Evolutionary conservation across 768 basidiomycete species (phyloP).

Genomic region (Myochromella boudieri): DNA sequence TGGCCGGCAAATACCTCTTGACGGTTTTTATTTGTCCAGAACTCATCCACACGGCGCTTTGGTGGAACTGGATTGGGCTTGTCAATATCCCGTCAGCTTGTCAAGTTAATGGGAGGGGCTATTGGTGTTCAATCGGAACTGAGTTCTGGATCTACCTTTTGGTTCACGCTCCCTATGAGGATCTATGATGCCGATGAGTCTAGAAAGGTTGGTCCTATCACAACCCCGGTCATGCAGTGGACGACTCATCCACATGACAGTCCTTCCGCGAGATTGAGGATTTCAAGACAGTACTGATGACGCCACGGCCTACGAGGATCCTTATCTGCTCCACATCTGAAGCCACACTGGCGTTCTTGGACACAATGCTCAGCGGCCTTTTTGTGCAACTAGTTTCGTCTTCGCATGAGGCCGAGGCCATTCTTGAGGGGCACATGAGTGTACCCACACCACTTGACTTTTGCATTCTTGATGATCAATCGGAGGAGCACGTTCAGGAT

Average conservation of each 20-base stretch:
- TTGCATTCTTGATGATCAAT: conserved; percentile 66
- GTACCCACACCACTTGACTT: conserved; percentile 51
- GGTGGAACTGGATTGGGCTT: conserved; percentile 79
- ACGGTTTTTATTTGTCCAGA: conserved; percentile 26
- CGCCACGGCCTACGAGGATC: conserved; percentile 45
- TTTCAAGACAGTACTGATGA: conserved; percentile 46
- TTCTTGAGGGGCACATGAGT: conserved; percentile 32
- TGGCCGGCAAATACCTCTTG: background rate
- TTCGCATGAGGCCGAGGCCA: conserved; percentile 44
- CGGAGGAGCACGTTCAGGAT: conserved; percentile 56
- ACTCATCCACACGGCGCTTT: conserved; percentile 72
- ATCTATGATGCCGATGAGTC: conserved; percentile 56
- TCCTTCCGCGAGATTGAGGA: conserved; percentile 44
- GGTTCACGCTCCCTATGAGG: conserved; percentile 72
- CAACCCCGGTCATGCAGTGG: background rate
- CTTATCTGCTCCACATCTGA: conserved; percentile 60
- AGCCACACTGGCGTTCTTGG: conserved; percentile 55
- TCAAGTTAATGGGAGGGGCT: conserved; percentile 74
- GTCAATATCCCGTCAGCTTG: conserved; percentile 72
- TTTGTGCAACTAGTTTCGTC: conserved; percentile 41
- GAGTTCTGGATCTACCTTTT: conserved; percentile 65
- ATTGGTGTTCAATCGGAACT: conserved; percentile 70
- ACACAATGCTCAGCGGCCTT: conserved; percentile 58
- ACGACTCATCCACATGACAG: conserved; percentile 28
- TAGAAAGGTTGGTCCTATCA: conserved; percentile 40